Conservation (phyloP, 768 basidiomycete species). For the Leccinum incarnatum region DNA sequence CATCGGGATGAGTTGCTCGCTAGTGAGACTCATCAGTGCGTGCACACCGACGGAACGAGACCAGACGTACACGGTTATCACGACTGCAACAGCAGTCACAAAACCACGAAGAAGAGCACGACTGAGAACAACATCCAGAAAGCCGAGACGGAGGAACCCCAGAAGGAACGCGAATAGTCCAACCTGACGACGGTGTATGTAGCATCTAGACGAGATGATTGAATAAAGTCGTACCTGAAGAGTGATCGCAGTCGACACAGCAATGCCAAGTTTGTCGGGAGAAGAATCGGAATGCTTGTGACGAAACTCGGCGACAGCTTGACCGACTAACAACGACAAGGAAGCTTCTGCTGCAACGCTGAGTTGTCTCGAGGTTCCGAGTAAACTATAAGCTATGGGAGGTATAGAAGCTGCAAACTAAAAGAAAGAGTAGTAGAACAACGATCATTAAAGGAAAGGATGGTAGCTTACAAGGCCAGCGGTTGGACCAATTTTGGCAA, state of each 20-base stretch:
- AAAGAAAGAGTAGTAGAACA: background rate
- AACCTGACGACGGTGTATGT: slow-evolving; percentile 42
- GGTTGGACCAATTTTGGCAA: slow-evolving; percentile 82
- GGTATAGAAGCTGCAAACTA: slow-evolving; percentile 87
- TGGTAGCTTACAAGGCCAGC: slow-evolving; percentile 68
- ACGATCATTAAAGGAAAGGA: background rate
- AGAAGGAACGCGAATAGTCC: slow-evolving; percentile 83
- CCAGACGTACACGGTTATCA: slow-evolving; percentile 73
- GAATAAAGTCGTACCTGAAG: slow-evolving; percentile 56
- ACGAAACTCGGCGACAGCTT: slow-evolving; percentile 72
- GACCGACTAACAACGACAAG: slow-evolving; percentile 81
- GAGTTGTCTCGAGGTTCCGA: slow-evolving; percentile 80
- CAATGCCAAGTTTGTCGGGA: slow-evolving; percentile 55
- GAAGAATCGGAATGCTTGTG: slow-evolving; percentile 39
- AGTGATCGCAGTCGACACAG: slow-evolving; percentile 77
- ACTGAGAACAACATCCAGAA: slow-evolving; percentile 90
- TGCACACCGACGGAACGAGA: background rate
- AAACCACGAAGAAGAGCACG: slow-evolving; percentile 87
- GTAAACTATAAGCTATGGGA: slow-evolving; percentile 83
- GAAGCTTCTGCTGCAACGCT: slow-evolving; percentile 90
- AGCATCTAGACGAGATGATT: background rate
- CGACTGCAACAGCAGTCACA: slow-evolving; percentile 77
- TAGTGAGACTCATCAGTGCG: slow-evolving; percentile 23
- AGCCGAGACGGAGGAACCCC: slow-evolving; percentile 86
- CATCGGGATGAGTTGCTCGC: slow-evolving; percentile 88